Base-by-base conservation (phyloP, 2,329 filamentous ascomycete species). In the Fragosphaeria purpurea region DNA sequence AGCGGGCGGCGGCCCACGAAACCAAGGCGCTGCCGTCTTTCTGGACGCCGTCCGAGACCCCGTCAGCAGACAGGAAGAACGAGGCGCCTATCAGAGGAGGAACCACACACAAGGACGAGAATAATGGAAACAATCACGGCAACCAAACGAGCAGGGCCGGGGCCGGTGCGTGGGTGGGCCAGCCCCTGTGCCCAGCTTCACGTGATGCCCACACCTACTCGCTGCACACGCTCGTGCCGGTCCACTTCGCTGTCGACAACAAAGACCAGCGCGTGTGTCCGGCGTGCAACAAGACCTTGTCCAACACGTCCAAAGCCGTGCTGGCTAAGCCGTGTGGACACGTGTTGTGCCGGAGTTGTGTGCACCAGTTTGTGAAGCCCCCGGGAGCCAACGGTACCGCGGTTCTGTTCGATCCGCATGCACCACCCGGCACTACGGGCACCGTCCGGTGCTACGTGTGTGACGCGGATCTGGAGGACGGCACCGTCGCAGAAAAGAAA, bases 281-380 rank as follows among this genome's bases (percentile, higher is more conserved):
- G 0, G 84, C 85, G 44, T 98, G 91, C 68, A 82, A 85, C 57
- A 95, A 94, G 67, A 76, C 72, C 1, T 74, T 97, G 10, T 85
- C 80, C 44, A 97, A 97, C 63, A 77, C 86, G 4, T 86, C 86
- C 4, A 87, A 85, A 62, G 87, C 90, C 1, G 80, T 90, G 64
- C 72, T 96, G 47, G 83, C 87, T 2, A 90, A 88, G 63, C 86
- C 87, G 0, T 98, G 91, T 61, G 91, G 91, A 0, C 91, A 98
- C 63, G 89, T 97, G 1, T 68, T 96, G 30, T 98, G 91, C 67
- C 84, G 86, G 60, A 83, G 78, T 40, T 96, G 91, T 61, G 84
- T 90, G 12, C 78, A 83, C 50, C 86, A 89, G 61, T 95, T 97
- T 65, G 83, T 96, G 74, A 76, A 75, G 7, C 76, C 80, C 41